Conservation (phyloP, 192 early-diverging fungal species). For the Umbelopsis sp. region DNA sequence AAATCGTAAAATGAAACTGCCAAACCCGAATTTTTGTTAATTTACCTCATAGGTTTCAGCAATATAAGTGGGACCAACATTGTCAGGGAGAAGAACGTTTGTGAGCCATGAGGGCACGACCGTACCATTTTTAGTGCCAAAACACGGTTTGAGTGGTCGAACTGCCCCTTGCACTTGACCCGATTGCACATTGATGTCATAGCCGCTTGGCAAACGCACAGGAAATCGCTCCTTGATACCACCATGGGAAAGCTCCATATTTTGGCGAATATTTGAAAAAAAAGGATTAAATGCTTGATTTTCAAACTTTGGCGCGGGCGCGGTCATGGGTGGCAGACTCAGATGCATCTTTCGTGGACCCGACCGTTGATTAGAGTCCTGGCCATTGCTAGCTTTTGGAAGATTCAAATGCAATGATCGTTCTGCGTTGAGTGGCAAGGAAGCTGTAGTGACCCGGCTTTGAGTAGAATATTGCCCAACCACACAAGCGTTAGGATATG, state of each 20-base stretch:
- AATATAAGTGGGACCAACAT: slow-evolving; percentile 28
- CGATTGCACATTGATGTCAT: slow-evolving; percentile 28
- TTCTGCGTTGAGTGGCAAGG: not conserved
- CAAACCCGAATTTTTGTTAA: no score
- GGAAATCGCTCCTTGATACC: slow-evolving; percentile 60
- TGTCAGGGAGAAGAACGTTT: slow-evolving; percentile 9
- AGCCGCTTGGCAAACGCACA: slow-evolving; percentile 50
- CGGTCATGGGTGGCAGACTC: slow-evolving; percentile 43
- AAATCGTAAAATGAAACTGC: not conserved
- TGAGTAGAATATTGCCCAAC: slow-evolving; percentile 11
- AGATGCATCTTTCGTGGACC: not conserved
- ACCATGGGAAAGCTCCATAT: slow-evolving; percentile 54
- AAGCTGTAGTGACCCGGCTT: not conserved
- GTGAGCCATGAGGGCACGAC: slow-evolving; percentile 27
- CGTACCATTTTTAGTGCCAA: slow-evolving; percentile 3
- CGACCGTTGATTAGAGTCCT: slow-evolving; percentile 3
- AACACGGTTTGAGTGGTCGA: not conserved
- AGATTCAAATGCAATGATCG: slow-evolving; percentile 5
- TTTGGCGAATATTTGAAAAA: slow-evolving; percentile 65
- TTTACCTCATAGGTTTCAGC: slow-evolving; percentile 39
- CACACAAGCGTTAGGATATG: slow-evolving; percentile 37
- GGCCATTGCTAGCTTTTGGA: not conserved
- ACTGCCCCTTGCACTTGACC: slow-evolving; percentile 12
- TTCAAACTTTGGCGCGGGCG: slow-evolving; percentile 60
- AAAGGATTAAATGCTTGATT: slow-evolving; percentile 60